Evolutionary conservation across 2,329 filamentous ascomycete genomes (phyloP), one percentile per base, ranked within the genome.

Genomic region (Chaetoscypha palmicola): DNA sequence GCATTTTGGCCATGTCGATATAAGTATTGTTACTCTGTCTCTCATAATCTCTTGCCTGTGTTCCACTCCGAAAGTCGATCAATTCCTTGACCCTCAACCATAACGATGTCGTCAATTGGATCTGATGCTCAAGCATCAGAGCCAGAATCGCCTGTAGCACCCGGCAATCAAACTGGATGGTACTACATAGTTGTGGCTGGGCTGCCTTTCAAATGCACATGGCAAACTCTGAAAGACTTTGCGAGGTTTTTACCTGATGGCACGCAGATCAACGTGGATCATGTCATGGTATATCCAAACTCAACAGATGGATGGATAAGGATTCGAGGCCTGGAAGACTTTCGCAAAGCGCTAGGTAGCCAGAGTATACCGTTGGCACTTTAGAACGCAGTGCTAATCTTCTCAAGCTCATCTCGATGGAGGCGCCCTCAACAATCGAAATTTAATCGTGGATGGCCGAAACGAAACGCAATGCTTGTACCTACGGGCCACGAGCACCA

Each of bases 211-310:
- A 43, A 50, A 11, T 40, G 36, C 14, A 47, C 54, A 19, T 58
- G 55, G 56, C 55, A 58, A 36, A 49, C 36, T 4, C 17, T 60
- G 11, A 58, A 60, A 26, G 56, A 58, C 32, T 55, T 55, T 34
- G 42, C 54, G 8, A 38, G 53, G 23, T 49, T 53, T 35, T 36
- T 33, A 30, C 14, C 28, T 20, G 39, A 52, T 44, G 52, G 50
- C 3, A 42, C 44, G 4, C 43, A 28, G 11, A 41, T 55, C 31
- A 44, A 51, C n/a, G 44, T 60, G 4, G 51, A 57, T 26, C 51
- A 57, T 45, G 55, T 49, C 0, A 22, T 50, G 35, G 48, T 60
- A 5, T 57, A 51, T 35, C 43, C 45, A 5, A 33, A 43, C 12
- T 41, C 47, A 2, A 52, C 49, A 8, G 41, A 52, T 43, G 55